Evolutionary conservation across 495 filamentous ascomycete species (phyloP), one percentile per base, ranked within the genome.

Genomic region (Darksidea phi): DNA sequence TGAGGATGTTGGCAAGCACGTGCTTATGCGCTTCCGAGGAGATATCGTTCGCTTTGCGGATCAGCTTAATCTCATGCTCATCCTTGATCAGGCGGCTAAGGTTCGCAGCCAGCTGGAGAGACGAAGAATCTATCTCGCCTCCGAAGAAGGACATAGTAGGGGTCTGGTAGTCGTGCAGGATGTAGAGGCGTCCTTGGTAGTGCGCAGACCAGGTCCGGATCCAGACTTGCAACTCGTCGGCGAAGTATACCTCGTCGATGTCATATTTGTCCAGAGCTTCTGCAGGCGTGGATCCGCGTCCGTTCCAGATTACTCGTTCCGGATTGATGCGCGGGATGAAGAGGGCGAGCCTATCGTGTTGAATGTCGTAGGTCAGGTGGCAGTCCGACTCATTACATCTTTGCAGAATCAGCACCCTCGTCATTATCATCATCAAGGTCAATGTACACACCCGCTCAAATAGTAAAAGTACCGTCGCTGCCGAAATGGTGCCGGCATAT

Each of bases 21-120:
- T 79, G 78, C 23, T 76, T 79, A 71, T 97, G 93, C 0, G 90
- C 93, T 24, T 81, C 74, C 1, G 80, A 84, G 12, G 89, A 88
- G 36, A 97, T 82, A 20, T 77, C 78, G 66, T 92, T 95, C 12
- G 93, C 93, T 23, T 85, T 79, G 15, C 85, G 83, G 62, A 96
- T 88, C 71, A 91, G 78, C 1, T 78, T 79, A 56, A 96, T 83
- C 69, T 97, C 93, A 68, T 93, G 86, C 23, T 82, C 78, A 45
- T 86, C 84, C 72, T 97, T 97, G 76, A 90, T 82, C 0, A 87
- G 84, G 7, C 91, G 83, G 2, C 84, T 84, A 32, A 79, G 76
- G 72, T 91, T 79, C 74, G 91, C 91, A 34, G 88, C 88, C 0
- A 81, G 81, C 52, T 79, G 73, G 23, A 91, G 82, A 32, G 67